Conservation (phyloP, 2,329 filamentous ascomycete species). For the Nemania diffusa region DNA sequence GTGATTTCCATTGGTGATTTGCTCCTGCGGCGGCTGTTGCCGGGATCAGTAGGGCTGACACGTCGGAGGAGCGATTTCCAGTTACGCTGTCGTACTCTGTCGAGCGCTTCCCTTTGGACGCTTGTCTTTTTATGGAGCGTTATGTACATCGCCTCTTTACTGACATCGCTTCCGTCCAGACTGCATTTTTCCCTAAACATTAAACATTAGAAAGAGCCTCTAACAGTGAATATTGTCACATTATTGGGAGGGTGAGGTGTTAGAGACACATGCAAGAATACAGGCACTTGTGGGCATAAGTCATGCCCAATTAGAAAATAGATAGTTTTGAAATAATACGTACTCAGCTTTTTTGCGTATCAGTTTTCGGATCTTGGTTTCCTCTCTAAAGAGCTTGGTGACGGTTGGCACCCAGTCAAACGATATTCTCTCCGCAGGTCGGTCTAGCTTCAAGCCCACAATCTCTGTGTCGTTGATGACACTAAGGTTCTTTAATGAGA, state of each 20-base stretch:
- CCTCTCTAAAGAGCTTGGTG: background rate
- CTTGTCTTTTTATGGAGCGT: background rate
- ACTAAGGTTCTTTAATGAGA: background rate
- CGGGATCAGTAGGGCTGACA: background rate
- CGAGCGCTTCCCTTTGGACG: background rate
- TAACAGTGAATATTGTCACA: background rate
- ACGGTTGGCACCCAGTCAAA: constrained; percentile 4
- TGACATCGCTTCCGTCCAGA: background rate
- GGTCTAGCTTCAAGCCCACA: background rate
- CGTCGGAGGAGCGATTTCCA: background rate
- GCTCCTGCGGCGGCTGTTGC: background rate
- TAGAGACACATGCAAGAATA: too few species aligned
- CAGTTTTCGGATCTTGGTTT: background rate
- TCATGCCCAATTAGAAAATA: background rate
- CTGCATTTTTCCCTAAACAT: background rate
- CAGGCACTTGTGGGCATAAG: background rate
- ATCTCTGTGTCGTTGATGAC: background rate
- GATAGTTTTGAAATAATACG: background rate
- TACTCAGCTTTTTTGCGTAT: background rate
- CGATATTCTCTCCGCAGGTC: background rate
- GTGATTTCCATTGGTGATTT: background rate
- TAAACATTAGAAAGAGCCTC: background rate
- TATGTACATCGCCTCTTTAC: background rate
- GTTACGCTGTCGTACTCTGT: background rate
- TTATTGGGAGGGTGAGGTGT: background rate